Evolutionary conservation across 768 basidiomycete genomes (phyloP).

Genomic region (Phaeolepiota aurea): DNA sequence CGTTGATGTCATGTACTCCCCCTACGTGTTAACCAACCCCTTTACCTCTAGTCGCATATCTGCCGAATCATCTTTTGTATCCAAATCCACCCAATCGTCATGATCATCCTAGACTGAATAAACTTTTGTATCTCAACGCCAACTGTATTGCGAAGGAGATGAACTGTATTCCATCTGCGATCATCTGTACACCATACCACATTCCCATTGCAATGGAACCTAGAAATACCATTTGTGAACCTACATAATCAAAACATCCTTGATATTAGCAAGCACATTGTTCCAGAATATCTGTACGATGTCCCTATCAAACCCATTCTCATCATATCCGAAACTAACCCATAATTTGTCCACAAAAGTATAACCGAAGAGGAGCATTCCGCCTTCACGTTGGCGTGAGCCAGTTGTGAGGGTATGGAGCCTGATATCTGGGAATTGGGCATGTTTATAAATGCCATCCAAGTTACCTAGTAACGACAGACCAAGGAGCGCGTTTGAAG

Average conservation of each 20-base stretch:
- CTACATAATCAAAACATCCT: slow-evolving; percentile 34
- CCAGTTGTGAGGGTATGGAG: slow-evolving; percentile 77
- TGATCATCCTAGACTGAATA: slow-evolving; percentile 1
- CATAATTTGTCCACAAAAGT: slow-evolving; percentile 69
- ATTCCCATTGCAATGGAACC: too few species aligned
- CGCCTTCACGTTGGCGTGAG: slow-evolving; percentile 70
- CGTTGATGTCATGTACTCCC: slow-evolving; percentile 3
- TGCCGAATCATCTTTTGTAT: neutral
- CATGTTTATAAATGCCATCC: slow-evolving; percentile 73
- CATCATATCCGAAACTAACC: slow-evolving; percentile 75
- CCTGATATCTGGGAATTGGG: slow-evolving; percentile 43
- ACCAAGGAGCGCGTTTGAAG: slow-evolving; percentile 63
- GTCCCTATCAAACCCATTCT: slow-evolving; percentile 61
- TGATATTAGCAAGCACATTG: slow-evolving; percentile 43
- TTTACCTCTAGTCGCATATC: neutral
- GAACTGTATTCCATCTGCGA: neutral
- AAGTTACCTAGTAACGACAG: slow-evolving; percentile 81
- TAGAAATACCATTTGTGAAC: too few species aligned
- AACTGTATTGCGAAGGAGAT: neutral
- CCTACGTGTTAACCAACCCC: neutral
- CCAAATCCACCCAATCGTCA: neutral
- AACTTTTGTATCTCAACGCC: neutral
- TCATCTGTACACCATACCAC: too few species aligned
- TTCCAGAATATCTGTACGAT: slow-evolving; percentile 62
- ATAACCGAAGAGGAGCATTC: slow-evolving; percentile 78